Evolutionary conservation across 2,329 filamentous ascomycete species (phyloP).

Genomic region (Neofusicoccum sp.): DNA sequence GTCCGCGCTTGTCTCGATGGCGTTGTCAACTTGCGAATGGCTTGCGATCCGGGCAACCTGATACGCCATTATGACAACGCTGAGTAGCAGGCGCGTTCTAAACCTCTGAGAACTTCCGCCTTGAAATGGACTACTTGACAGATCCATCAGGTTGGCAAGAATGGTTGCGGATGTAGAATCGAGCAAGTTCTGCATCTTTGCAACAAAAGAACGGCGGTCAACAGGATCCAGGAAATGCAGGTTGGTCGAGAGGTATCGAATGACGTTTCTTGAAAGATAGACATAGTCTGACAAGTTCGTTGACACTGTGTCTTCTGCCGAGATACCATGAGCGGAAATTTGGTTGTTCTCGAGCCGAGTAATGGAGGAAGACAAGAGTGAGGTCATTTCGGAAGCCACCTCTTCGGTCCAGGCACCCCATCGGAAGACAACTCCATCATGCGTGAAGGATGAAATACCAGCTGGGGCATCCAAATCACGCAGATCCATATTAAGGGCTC

Average conservation of each 20-base stretch:
- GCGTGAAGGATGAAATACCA: conserved; percentile 39
- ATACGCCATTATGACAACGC: conserved; percentile 28
- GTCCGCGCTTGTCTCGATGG: conserved; percentile 24
- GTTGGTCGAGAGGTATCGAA: conserved; percentile 49
- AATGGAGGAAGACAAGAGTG: conserved; percentile 28
- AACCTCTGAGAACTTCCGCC: neutral
- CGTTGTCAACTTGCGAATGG: conserved; percentile 25
- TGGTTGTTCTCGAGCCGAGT: conserved; percentile 19
- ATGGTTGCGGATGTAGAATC: conserved; percentile 32
- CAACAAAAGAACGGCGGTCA: conserved; percentile 50
- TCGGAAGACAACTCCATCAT: conserved; percentile 35
- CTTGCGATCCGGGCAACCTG: conserved; percentile 34
- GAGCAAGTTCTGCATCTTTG: conserved; percentile 42
- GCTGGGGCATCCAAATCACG: conserved; percentile 45
- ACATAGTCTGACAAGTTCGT: neutral
- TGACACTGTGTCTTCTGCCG: neutral
- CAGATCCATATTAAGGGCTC: conserved; percentile 41
- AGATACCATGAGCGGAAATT: neutral
- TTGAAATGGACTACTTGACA: neutral
- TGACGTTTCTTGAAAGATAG: conserved; percentile 43
- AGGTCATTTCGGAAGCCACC: conserved; percentile 48
- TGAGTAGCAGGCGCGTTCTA: neutral
- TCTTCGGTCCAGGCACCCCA: conserved; percentile 59
- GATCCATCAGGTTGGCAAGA: conserved; percentile 5
- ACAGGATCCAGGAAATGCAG: conserved; percentile 55